A percentile compares a stretch with the other conserved stretches of the same genome.
Evolutionary conservation across 1,139 yeast species (phyloP).

Genomic region (Saccharomyces pastorianus): DNA sequence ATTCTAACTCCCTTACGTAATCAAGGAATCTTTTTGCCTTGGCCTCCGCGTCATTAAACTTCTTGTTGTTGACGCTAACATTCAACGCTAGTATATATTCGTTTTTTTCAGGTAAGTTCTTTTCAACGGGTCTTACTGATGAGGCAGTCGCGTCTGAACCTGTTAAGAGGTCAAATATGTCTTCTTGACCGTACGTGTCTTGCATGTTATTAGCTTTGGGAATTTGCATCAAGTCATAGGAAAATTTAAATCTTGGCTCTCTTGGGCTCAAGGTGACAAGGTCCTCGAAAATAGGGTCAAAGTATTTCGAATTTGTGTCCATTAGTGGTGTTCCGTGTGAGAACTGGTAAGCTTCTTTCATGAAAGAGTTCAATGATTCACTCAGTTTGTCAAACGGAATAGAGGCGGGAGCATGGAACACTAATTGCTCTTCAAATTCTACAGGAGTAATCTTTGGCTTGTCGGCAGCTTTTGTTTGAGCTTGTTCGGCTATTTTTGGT

Average conservation of each 20-base stretch:
- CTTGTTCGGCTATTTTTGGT: slow-evolving; percentile 30
- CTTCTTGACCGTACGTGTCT: neutral
- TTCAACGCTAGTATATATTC: slow-evolving; percentile 22
- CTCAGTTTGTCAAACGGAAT: slow-evolving; percentile 14
- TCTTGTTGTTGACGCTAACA: slow-evolving; percentile 35
- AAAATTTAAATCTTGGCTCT: slow-evolving; percentile 48
- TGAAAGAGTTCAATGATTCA: slow-evolving; percentile 15
- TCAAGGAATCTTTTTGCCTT: slow-evolving; percentile 25
- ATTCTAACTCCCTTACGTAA: slow-evolving; percentile 19
- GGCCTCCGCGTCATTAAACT: slow-evolving; percentile 20
- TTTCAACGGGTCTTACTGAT: neutral
- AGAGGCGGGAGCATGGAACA: slow-evolving; percentile 13
- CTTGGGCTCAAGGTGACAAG: slow-evolving; percentile 52
- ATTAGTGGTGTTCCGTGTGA: slow-evolving; percentile 19
- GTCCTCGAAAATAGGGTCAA: slow-evolving; percentile 60
- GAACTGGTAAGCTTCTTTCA: slow-evolving; percentile 19
- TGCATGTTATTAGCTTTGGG: slow-evolving; percentile 10
- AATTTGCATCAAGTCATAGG: slow-evolving; percentile 21
- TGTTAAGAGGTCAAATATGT: neutral
- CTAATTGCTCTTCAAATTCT: slow-evolving; percentile 23
- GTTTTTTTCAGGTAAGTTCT: slow-evolving; percentile 1
- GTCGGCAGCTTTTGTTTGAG: neutral
- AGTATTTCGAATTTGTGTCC: slow-evolving; percentile 37
- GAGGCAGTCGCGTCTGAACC: neutral
- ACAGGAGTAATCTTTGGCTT: slow-evolving; percentile 18